Conservation (phyloP, 169 alveolate genomes). For the Plasmodium fragile region DNA sequence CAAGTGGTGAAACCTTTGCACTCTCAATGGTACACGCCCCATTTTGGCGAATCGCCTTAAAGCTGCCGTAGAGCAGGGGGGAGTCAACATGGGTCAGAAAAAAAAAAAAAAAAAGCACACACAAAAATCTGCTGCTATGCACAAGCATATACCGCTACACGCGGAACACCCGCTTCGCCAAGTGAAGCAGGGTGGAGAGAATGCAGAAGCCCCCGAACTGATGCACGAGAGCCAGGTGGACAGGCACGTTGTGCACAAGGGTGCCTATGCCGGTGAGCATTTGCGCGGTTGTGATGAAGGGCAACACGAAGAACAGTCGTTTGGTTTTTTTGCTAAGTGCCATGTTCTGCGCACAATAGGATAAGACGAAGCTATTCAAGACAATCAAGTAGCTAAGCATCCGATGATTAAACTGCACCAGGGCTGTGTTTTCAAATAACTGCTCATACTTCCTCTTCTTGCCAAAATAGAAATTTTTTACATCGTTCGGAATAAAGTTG, state of each 20-base stretch:
- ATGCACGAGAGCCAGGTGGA: conserved; percentile 83
- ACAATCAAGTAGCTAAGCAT: conserved; percentile 85
- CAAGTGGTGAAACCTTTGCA: conserved; percentile 17
- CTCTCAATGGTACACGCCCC: not conserved
- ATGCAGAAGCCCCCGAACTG: conserved; percentile 83
- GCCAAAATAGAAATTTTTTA: conserved; percentile 35
- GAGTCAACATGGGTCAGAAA: not conserved
- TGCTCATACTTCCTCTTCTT: conserved; percentile 61
- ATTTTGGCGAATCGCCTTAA: not conserved
- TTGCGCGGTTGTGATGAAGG: conserved; percentile 81
- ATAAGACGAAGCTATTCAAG: conserved; percentile 64
- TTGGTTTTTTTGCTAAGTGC: conserved; percentile 73
- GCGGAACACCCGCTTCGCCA: conserved; percentile 30
- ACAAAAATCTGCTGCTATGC: not conserved
- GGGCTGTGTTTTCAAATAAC: conserved; percentile 87
- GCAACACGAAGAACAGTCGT: conserved; percentile 79
- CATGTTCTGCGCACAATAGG: conserved; percentile 26
- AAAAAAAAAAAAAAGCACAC: not conserved
- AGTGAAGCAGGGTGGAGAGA: conserved; percentile 80
- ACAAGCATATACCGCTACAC: too few relatives aligned
- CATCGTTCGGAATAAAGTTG: conserved; percentile 85
- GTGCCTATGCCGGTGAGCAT: conserved; percentile 80
- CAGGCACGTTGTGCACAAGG: conserved; percentile 82
- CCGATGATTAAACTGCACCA: conserved; percentile 90
- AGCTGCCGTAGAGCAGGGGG: not conserved